These are phyloP conservation scores for Termitomyces sp. DNA, from an alignment of 768 basidiomycete genomes.

Conservation along the genomic window DNA sequence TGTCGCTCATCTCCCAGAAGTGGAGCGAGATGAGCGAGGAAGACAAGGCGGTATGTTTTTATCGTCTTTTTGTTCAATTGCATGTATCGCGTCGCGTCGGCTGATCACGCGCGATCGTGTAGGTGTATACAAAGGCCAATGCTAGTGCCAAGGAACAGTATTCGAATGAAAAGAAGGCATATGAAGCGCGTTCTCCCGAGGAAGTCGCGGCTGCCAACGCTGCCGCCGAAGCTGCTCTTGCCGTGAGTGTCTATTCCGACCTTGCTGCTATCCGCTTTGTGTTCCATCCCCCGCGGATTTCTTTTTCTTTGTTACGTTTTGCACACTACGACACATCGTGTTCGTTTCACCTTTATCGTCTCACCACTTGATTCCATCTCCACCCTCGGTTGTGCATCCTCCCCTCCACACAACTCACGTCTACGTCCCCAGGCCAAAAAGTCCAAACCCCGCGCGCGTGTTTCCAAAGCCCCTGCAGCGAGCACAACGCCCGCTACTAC, in stretches of 20 bases:
- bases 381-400: no score
- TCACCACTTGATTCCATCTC: no score
- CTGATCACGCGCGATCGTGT: slow-evolving; percentile 1
- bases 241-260: no score
- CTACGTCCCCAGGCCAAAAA: slow-evolving; percentile 17
- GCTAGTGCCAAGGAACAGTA: slow-evolving; percentile 60
- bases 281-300: no score
- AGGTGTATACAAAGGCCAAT: slow-evolving; percentile 55
- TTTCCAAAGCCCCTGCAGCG: slow-evolving; percentile 4
- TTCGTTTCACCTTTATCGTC: no score
- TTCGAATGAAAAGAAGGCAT: slow-evolving; percentile 56
- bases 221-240: slow-evolving; percentile 34
- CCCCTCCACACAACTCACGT: no score
- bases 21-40: slow-evolving; percentile 68
- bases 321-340: no score
- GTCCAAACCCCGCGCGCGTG: slow-evolving; percentile 10
- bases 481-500: slow-evolving; percentile 13
- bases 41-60: slow-evolving; percentile 65
- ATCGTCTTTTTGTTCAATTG: slow-evolving; percentile 1
- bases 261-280: no score
- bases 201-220: slow-evolving; percentile 42
- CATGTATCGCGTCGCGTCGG: slow-evolving; percentile 1
- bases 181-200: slow-evolving; percentile 50
- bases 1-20: slow-evolving; percentile 62
- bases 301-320: no score